phyloP scores from a whole-genome alignment of 305 asterid genomes.

The Rubia balearica region DNA sequence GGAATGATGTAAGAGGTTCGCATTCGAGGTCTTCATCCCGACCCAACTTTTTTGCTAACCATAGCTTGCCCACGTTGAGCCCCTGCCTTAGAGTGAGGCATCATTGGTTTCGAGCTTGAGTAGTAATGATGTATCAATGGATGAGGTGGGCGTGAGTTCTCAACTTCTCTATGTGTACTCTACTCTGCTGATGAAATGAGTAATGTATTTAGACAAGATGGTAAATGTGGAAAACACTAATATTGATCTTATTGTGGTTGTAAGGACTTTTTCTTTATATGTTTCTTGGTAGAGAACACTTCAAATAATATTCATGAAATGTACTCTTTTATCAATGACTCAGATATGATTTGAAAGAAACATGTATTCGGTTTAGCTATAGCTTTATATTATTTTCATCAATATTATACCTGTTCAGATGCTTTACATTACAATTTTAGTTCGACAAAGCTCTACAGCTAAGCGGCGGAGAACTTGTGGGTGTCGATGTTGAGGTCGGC shows the following conservation, averaged over 20 bases:
- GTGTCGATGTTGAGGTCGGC: constrained; percentile 26
- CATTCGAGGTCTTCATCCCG: constrained; percentile 59
- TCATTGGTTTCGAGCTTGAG: constrained; percentile 43
- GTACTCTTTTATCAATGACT: no score
- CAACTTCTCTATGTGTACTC: not conserved
- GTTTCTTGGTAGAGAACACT: not conserved
- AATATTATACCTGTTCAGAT: no score
- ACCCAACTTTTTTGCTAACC: constrained; percentile 37
- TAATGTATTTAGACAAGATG: no score
- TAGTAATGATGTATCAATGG: constrained; percentile 46
- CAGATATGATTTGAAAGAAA: no score
- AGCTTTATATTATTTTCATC: no score
- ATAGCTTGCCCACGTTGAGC: constrained; percentile 74
- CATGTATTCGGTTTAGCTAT: no score
- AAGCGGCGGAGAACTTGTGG: constrained; percentile 64
- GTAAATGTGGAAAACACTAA: no score
- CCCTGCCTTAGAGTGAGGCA: constrained; percentile 59
- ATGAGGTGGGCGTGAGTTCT: constrained; percentile 60
- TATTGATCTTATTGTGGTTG: not conserved
- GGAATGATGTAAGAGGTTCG: constrained; percentile 22
- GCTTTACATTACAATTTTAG: constrained; percentile 42
- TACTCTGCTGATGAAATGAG: no score
- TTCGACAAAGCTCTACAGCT: constrained; percentile 76
- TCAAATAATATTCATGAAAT: not conserved
- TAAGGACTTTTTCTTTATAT: not conserved